These are phyloP conservation scores for Catharanthus roseus DNA, from an alignment of 257 asterid species.

Conservation along the genomic window DNA sequence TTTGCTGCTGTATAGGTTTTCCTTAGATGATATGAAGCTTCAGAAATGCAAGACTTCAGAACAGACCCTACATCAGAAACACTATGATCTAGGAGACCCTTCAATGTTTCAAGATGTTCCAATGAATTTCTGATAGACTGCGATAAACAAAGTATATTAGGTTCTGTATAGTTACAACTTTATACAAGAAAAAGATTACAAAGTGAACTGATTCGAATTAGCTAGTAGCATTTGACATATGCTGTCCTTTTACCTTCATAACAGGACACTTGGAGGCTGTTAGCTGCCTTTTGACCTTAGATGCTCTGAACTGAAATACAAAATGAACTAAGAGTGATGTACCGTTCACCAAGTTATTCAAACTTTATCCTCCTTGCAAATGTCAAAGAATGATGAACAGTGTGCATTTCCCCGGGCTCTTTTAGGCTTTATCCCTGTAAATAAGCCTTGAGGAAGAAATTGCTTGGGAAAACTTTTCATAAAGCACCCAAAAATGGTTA, in stretches of 20 bases:
- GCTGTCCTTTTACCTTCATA: constrained; percentile 42
- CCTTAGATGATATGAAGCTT: constrained; percentile 24
- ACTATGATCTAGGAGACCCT: constrained; percentile 35
- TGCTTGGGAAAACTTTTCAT: background rate
- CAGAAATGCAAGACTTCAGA: constrained; percentile 38
- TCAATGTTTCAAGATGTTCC: constrained; percentile 28
- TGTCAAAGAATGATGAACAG: constrained; percentile 3
- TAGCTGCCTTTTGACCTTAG: constrained; percentile 43
- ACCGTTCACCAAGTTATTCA: background rate
- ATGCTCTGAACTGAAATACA: constrained; percentile 44
- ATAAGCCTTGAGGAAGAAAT: background rate
- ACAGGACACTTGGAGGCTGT: constrained; percentile 58
- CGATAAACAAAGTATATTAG: constrained; percentile 16
- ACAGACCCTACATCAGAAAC: constrained; percentile 25
- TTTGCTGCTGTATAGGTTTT: constrained; percentile 41
- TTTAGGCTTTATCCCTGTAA: background rate
- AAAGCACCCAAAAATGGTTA: background rate
- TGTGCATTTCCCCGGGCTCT: background rate
- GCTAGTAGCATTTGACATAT: constrained; percentile 11
- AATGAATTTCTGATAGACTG: constrained; percentile 36
- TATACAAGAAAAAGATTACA: background rate
- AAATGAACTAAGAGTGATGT: constrained; percentile 7
- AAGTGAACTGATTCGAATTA: constrained; percentile 9
- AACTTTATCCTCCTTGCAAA: background rate
- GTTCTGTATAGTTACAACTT: background rate